phyloP scores from a whole-genome alignment of 768 basidiomycete genomes.

The Tulasnella sp. region DNA sequence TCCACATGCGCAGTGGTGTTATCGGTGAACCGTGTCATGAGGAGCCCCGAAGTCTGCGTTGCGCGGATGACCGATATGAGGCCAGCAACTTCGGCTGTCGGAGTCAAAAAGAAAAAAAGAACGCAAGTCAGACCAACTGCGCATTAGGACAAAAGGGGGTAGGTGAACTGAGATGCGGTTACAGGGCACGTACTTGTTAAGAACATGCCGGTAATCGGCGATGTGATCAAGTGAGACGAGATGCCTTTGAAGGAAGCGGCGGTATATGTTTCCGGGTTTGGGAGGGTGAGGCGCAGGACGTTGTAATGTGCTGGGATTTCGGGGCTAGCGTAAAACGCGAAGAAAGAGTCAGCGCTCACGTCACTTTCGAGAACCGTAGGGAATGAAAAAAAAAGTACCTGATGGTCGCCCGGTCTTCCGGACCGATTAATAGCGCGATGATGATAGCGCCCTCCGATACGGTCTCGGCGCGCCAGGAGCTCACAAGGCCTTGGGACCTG shows the following conservation, averaged over 20 bases:
- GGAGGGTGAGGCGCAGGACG: conserved; percentile 21
- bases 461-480: conserved; percentile 22
- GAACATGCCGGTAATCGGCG: conserved; percentile 26
- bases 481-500: conserved; percentile 17
- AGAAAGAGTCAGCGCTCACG: not conserved
- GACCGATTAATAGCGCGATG: conserved; percentile 22
- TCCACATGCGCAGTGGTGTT: conserved; percentile 22
- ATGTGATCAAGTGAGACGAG: conserved; percentile 25
- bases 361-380: not conserved
- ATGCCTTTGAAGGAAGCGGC: conserved; percentile 22
- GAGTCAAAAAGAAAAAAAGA: not conserved
- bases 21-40: conserved; percentile 21
- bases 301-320: conserved; percentile 23
- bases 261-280: conserved; percentile 11
- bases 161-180: conserved; percentile 12
- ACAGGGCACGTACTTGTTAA: conserved; percentile 18
- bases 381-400: conserved; percentile 18
- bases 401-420: conserved; percentile 25
- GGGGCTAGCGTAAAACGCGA: conserved; percentile 4
- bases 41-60: conserved; percentile 23
- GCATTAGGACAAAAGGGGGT: not conserved
- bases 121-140: not conserved
- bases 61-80: conserved; percentile 22
- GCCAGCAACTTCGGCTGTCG: conserved; percentile 25
- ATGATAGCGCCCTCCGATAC: conserved; percentile 13